Evolutionary conservation across 306 rosid species (phyloP).

Genomic region (Corylus avellana): DNA sequence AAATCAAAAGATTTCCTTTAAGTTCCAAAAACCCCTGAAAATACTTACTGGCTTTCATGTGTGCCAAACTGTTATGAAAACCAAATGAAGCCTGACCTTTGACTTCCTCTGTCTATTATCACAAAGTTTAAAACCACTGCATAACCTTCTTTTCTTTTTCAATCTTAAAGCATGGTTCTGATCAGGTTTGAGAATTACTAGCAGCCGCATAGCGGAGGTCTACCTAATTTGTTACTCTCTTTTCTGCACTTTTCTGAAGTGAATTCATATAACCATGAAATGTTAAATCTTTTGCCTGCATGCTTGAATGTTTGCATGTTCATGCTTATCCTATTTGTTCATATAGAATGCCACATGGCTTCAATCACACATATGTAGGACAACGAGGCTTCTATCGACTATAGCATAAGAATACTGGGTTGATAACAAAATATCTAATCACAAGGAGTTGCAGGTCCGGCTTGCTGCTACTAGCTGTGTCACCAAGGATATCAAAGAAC

Average conservation of each 20-base stretch:
- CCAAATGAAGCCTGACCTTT: not conserved
- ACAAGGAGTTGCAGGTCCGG: conserved; percentile 57
- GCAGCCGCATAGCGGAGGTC: not conserved
- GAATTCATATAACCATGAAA: not conserved
- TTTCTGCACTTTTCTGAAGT: conserved; percentile 2
- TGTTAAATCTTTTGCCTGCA: not conserved
- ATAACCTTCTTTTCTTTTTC: not conserved
- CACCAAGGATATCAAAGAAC: conserved; percentile 73
- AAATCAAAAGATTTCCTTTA: no score
- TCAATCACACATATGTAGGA: not conserved
- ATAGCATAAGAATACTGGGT: conserved; percentile 14
- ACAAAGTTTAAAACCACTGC: not conserved
- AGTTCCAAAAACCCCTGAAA: not conserved
- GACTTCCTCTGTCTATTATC: not conserved
- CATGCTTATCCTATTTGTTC: conserved; percentile 7
- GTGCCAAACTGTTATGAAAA: not conserved
- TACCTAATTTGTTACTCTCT: not conserved
- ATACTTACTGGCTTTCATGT: not conserved
- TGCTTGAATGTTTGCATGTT: not conserved
- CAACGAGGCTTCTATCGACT: conserved; percentile 8
- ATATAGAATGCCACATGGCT: conserved; percentile 12
- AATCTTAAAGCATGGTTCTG: not conserved
- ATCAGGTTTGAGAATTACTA: not conserved
- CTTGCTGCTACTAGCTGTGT: conserved; percentile 87
- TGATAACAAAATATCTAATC: conserved; percentile 31